Evolutionary conservation across 1,284 basidiomycete species (phyloP).

Genomic region (Moesziomyces sp.): DNA sequence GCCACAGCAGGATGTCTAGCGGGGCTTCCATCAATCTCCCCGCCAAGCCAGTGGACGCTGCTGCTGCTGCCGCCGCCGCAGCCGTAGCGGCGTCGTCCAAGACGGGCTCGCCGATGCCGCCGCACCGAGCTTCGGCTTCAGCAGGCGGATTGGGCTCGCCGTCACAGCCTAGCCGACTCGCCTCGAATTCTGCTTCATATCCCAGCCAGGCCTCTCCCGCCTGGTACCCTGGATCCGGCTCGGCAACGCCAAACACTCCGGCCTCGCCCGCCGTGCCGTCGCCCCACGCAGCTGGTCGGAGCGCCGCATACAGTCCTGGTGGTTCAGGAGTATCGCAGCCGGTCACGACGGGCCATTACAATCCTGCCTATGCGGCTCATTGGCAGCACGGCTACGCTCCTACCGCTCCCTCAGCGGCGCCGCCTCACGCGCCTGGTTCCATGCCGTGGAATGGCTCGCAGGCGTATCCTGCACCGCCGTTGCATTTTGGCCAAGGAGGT

Average conservation of each 20-base stretch:
- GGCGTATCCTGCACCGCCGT: slow-evolving; percentile 16
- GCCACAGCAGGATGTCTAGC: slow-evolving; percentile 24
- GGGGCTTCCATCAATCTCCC: slow-evolving; percentile 21
- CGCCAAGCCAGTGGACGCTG: slow-evolving; percentile 38
- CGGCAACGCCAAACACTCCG: slow-evolving; percentile 19
- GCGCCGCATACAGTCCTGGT: slow-evolving; percentile 15
- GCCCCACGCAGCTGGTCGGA: slow-evolving; percentile 3
- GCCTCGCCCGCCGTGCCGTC: slow-evolving; percentile 20
- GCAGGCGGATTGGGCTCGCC: slow-evolving; percentile 13
- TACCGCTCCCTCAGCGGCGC: slow-evolving; percentile 6
- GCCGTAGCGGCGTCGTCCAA: slow-evolving; percentile 11
- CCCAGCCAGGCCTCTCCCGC: slow-evolving; percentile 15
- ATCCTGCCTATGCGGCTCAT: slow-evolving; percentile 34
- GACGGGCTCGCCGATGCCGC: slow-evolving; percentile 5
- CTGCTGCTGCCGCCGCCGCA: slow-evolving; percentile 30
- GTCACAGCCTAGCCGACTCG: slow-evolving; percentile 11
- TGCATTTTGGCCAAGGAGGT: slow-evolving; percentile 23
- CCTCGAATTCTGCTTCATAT: slow-evolving; percentile 8
- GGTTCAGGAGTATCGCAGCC: slow-evolving; percentile 11
- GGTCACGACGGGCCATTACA: slow-evolving; percentile 34
- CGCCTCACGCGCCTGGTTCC: slow-evolving; percentile 3
- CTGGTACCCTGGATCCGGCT: slow-evolving; percentile 17
- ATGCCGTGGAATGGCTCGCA: slow-evolving; percentile 19
- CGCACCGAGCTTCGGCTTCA: slow-evolving; percentile 2
- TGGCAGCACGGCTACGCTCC: slow-evolving; percentile 33